Evolutionary conservation across 768 basidiomycete species (phyloP), one percentile per base, ranked within the genome.

Genomic region (Boletus bicolor): DNA sequence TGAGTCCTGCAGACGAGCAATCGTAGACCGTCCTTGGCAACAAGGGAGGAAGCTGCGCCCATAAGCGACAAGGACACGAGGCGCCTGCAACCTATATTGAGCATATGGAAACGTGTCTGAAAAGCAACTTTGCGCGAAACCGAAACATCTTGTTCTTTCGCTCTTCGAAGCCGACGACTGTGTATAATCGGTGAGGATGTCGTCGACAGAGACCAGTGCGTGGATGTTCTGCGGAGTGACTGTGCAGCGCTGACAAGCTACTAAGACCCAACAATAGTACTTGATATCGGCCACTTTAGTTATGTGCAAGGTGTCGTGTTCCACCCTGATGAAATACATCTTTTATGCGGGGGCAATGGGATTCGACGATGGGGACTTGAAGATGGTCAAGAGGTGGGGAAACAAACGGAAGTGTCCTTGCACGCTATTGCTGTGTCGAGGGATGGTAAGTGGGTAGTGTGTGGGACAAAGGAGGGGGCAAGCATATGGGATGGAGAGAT

Each of bases 401-500:
- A 38, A 8, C 37, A 38, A 38, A 38, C 7, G 2, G 17, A 17
- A 9, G n/a, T 38, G 17, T 4, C 4, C 8, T 1, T 38, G 17
- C 4, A 9, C 8, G 17, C 17, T 7, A 38, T 38, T 8, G 7
- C 37, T 4, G 37, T n/a, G 37, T 38, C 37, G 7, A 38, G 3
- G 8, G 17, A 38, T n/a, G 7, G 9, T 0, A 17, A 38, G 37
- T n/a, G 37, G 17, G 4, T 38, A 7, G 37, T 38, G 1, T 38
- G 37, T n/a, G 37, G 37, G 4, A n/a, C 37, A 0, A 0, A 3
- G 8, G 0, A 7, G 7, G 17, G 17, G 0, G 17, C 15, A 3
- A 37, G 36, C 5, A 17, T 38, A 1, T 38, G 37, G 37, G 37
- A 38, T 4, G 7, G 7, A 37, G 36, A 37, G 7, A 17, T 17